Percentiles rank a stretch among this genome's conserved stretches.
Conservation (phyloP, 306 rosid genomes). For the Pachyrhizus erosus region DNA sequence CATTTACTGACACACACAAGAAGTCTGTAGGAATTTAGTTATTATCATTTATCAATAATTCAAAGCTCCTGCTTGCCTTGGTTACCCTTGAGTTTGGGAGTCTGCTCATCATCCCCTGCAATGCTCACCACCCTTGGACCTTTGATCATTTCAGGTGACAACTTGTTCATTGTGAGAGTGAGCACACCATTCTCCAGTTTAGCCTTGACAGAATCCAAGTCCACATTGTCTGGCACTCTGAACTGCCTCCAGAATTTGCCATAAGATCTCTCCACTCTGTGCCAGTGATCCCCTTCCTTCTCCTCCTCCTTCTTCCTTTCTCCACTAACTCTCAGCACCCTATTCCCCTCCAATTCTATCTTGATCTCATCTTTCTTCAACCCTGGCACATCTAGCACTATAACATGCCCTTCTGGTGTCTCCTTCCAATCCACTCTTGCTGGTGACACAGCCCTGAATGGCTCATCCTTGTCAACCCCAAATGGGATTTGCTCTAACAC, state of each 20-base stretch:
- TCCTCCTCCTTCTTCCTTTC: constrained; percentile 66
- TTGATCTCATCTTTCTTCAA: constrained; percentile 59
- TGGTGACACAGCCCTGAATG: constrained; percentile 39
- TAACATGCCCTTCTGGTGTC: constrained; percentile 62
- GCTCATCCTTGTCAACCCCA: constrained; percentile 51
- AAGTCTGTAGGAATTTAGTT: background rate
- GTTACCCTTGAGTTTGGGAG: constrained; percentile 33
- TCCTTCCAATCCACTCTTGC: constrained; percentile 73
- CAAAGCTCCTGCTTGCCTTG: constrained; percentile 60
- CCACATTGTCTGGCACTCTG: constrained; percentile 58
- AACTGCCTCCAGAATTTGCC: constrained; percentile 77
- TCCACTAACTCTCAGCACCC: constrained; percentile 63
- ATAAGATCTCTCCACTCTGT: constrained; percentile 60
- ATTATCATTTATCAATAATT: constrained; percentile 20
- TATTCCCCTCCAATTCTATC: constrained; percentile 60
- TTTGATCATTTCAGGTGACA: constrained; percentile 61
- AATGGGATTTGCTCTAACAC: constrained; percentile 64
- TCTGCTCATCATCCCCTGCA: constrained; percentile 47
- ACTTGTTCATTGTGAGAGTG: constrained; percentile 57
- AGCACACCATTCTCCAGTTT: constrained; percentile 66
- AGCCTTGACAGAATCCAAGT: constrained; percentile 64
- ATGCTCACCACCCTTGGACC: constrained; percentile 61
- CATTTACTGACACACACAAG: background rate
- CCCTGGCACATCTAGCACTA: constrained; percentile 69
- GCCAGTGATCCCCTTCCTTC: constrained; percentile 68